Evolutionary conservation across 768 basidiomycete species (phyloP).

Genomic region (Polyporus arcularius): DNA sequence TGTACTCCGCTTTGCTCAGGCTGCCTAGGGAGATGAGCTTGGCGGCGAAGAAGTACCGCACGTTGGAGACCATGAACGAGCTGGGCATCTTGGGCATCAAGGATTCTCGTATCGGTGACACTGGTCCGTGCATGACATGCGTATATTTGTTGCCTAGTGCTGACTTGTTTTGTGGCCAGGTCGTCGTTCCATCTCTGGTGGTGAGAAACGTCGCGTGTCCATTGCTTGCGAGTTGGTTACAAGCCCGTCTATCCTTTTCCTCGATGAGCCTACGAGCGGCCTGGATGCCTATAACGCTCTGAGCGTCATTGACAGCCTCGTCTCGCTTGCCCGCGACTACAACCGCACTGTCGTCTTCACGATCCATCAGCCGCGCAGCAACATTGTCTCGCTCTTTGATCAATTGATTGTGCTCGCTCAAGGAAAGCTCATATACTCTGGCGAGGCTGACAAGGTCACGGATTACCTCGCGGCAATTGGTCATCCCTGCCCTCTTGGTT

Average conservation of each 20-base stretch:
- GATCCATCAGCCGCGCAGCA: slow-evolving; percentile 97
- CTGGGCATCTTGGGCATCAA: slow-evolving; percentile 90
- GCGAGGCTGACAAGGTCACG: slow-evolving; percentile 72
- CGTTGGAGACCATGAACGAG: slow-evolving; percentile 95
- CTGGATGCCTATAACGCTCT: slow-evolving; percentile 94
- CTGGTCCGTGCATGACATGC: slow-evolving; percentile 49
- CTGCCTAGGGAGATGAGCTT: slow-evolving; percentile 94
- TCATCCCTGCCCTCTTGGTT: slow-evolving; percentile 86
- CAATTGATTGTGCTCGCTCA: slow-evolving; percentile 83
- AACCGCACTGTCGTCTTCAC: slow-evolving; percentile 97
- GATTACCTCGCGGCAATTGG: slow-evolving; percentile 81
- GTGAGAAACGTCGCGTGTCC: slow-evolving; percentile 94
- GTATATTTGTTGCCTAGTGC: background rate
- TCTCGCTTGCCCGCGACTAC: slow-evolving; percentile 82
- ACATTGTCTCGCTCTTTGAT: slow-evolving; percentile 96
- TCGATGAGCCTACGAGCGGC: slow-evolving; percentile 97
- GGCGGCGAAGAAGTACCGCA: slow-evolving; percentile 93
- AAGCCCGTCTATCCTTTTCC: slow-evolving; percentile 91
- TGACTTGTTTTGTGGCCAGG: slow-evolving; percentile 42
- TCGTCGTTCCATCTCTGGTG: slow-evolving; percentile 90
- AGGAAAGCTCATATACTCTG: slow-evolving; percentile 85
- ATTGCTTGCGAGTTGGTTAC: slow-evolving; percentile 99
- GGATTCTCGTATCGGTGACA: slow-evolving; percentile 86
- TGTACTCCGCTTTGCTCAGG: slow-evolving; percentile 89
- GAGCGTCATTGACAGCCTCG: slow-evolving; percentile 90